Conservation (phyloP, 371 early-diverging fungal species). For the Capillidium rhysosporum region DNA sequence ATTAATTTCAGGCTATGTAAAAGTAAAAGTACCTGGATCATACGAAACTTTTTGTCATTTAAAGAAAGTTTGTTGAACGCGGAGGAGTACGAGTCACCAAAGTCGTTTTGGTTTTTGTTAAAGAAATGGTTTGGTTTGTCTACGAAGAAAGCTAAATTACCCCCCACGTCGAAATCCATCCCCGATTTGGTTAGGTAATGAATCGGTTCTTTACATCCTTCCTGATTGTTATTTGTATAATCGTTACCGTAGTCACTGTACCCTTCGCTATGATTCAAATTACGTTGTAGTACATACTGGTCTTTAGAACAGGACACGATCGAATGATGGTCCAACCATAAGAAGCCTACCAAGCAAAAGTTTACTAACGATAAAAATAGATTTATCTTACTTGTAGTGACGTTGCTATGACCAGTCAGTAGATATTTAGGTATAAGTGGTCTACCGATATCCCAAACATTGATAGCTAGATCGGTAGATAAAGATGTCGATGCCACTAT, state of each 20-base stretch:
- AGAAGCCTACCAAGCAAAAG: constrained; percentile 21
- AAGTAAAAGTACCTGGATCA: background rate
- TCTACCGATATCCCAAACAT: constrained; percentile 54
- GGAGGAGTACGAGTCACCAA: background rate
- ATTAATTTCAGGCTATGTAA: too few relatives aligned
- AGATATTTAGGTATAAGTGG: constrained; percentile 49
- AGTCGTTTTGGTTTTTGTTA: background rate
- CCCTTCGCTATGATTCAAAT: background rate
- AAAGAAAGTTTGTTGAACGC: background rate
- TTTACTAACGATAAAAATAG: constrained; percentile 6
- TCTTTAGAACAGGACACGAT: constrained; percentile 65
- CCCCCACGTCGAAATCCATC: too few relatives aligned
- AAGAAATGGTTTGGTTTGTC: background rate
- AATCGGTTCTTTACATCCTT: background rate
- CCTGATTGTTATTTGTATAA: background rate
- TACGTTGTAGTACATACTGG: constrained; percentile 33
- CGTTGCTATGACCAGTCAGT: constrained; percentile 48
- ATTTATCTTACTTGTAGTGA: constrained; percentile 32
- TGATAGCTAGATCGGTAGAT: constrained; percentile 37
- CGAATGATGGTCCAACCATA: constrained; percentile 41
- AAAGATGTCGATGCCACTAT: constrained; percentile 58
- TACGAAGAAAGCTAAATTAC: background rate
- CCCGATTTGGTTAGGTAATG: background rate
- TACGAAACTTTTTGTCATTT: background rate
- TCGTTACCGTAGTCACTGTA: background rate